Base-by-base conservation (phyloP, 306 rosid species). In the Quercus bicolor region DNA sequence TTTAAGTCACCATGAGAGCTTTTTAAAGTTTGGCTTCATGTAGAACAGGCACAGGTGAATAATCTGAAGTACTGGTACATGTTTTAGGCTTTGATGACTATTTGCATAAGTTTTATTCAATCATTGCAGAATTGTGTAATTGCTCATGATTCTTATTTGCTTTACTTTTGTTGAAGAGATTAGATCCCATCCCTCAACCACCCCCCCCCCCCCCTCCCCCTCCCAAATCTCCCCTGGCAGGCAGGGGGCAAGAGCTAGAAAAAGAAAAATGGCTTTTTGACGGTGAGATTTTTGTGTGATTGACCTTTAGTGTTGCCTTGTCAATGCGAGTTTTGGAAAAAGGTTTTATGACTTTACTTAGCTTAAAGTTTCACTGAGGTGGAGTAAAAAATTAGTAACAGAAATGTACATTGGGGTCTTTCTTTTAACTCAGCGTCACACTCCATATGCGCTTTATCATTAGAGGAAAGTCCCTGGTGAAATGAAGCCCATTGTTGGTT, bases 31-130 rank as follows among this genome's bases (percentile, higher is more conserved):
- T 84, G 85, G 75, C 79, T 81, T 72, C 77, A 78, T 87, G 84
- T 84, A 87, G 86, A 84, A 33, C 80, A 77, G 87, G 78, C 75
- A 70, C 56, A 77, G 56, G 78, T 77, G 85, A 82, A 82, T 88
- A 85, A 81, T 78, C 68, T 85, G 64, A 83, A 74, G 80, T 84
- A 79, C 71, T 61, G 72, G 61, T 75, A 84, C 48, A 79, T 79
- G 82, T 87, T 66, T 78, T 87, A 80, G 84, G 85, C 83, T 87
- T 81, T 84, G 57, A 68, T 80, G 75, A 68, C 77, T 64, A 68
- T 86, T 74, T 86, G 75, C 84, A 74, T 84, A 70, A 87, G 68
- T 77, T 89, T 48, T 82, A 80, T 75, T 70, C 43, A 81, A 83
- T 76, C 80, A 77, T 78, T 79, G 73, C 80, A 75, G 56, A 84